Base-by-base conservation (phyloP, 768 basidiomycete genomes). In the Russula compacta region DNA sequence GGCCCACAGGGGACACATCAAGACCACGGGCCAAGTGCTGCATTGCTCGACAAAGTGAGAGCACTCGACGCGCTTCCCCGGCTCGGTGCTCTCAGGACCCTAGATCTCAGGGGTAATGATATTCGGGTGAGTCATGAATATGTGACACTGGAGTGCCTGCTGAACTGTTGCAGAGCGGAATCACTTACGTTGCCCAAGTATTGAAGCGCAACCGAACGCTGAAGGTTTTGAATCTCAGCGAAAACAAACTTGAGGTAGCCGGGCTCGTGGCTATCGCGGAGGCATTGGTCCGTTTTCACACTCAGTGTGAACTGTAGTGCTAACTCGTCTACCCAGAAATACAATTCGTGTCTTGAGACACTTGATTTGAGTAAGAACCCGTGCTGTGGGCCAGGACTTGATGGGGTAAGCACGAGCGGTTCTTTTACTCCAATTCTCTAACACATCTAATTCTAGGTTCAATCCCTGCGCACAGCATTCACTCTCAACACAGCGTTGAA, bases 181-280 rank as follows among this genome's bases (percentile, higher is more conserved):
- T 98, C 39, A 83, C 82, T 0, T 98, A 97, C 69, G 83, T 98
- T 51, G 87, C 94, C 0, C 95, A 98, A 73, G 95, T 98, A 0
- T 77, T 98, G 64, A 98, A 98, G 70, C 86, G 95, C 40, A 98
- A 99, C 72, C 79, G 94, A 47, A 98, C 95, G 3, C 77, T 98
- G 47, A 97, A 95, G 73, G 86, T 98, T 6, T 79, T 98, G 29
- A 98, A 98, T 71, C 74, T 98, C 54, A 87, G 89, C 68, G 95
- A 98, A 71, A 98, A 98, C 72, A 92, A 89, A 71, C 81, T 99
- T 6, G 95, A 95, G 59, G 81, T 89, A 0, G 75, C 80, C 9
- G 91, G 92, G 56, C 76, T 99, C 10, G 83, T 86, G 2, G 76
- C 80, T 0, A 78, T 99, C 14, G 94, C 93, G 0, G 95, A 99